Conservation (phyloP, 2,329 filamentous ascomycete species). For the Aurifilum marmelostoma region DNA sequence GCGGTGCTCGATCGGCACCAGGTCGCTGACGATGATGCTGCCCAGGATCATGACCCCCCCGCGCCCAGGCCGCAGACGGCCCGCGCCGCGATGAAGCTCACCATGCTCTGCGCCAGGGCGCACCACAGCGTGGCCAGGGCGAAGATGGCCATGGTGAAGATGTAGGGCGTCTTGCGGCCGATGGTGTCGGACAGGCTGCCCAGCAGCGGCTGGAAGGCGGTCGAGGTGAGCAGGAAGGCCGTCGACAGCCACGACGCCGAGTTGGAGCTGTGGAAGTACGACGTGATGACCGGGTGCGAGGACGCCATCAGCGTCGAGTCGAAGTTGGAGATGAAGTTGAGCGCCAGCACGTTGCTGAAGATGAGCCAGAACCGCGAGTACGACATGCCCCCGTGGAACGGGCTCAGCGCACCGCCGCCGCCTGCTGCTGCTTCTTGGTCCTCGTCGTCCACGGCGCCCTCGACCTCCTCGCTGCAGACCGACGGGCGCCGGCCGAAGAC, state of each 20-base stretch:
- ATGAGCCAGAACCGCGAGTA: slow-evolving; percentile 63
- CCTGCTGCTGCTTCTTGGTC: background rate
- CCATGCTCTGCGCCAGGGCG: slow-evolving; percentile 66
- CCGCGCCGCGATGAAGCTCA: slow-evolving; percentile 71
- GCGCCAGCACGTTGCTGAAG: slow-evolving; percentile 61
- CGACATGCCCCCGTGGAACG: slow-evolving; percentile 51
- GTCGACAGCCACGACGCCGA: slow-evolving; percentile 83
- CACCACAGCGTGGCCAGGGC: slow-evolving; percentile 69
- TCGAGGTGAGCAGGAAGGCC: slow-evolving; percentile 75
- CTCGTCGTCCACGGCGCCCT: slow-evolving; percentile 18
- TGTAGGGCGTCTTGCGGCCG: slow-evolving; percentile 68
- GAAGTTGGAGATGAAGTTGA: slow-evolving; percentile 65
- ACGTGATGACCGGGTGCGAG: slow-evolving; percentile 77
- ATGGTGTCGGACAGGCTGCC: slow-evolving; percentile 75
- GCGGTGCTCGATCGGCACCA: slow-evolving; percentile 72
- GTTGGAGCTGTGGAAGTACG: slow-evolving; percentile 77
- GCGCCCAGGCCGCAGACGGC: slow-evolving; percentile 75
- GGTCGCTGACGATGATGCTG: slow-evolving; percentile 71
- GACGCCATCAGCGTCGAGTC: slow-evolving; percentile 83
- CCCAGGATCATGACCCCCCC: slow-evolving; percentile 72
- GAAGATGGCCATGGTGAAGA: slow-evolving; percentile 67
- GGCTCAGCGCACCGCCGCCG: slow-evolving; percentile 19
- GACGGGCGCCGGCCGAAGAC: slow-evolving; percentile 22
- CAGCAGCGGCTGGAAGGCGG: slow-evolving; percentile 74
- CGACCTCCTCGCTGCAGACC: slow-evolving; percentile 4